Conservation (phyloP, 208 protist species). For the Leishmania arabica region DNA sequence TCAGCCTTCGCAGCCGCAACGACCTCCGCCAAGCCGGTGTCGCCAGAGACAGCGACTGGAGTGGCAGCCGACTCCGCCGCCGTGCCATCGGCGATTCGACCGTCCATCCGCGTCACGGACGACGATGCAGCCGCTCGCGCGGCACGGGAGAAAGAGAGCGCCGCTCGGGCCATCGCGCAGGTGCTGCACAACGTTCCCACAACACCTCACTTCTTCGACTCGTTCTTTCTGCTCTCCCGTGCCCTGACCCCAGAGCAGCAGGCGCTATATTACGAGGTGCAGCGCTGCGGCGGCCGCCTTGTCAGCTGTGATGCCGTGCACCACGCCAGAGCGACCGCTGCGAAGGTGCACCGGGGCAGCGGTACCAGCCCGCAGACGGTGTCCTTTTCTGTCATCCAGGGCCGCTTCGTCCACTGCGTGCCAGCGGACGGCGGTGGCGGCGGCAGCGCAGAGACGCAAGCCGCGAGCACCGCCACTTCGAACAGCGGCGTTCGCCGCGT, state of each 20-base stretch:
- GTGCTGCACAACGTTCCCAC: not conserved
- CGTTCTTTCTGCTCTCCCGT: slow-evolving; percentile 60
- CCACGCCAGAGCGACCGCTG: not conserved
- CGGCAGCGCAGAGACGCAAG: not conserved
- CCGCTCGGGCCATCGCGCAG: not conserved
- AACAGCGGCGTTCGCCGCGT: not conserved
- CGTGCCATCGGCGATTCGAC: not conserved
- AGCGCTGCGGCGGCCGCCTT: slow-evolving; percentile 9
- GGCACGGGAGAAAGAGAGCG: not conserved
- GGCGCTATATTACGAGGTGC: slow-evolving; percentile 32
- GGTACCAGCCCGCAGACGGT: slow-evolving; percentile 3
- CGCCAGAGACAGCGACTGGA: not conserved
- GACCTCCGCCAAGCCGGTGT: not conserved
- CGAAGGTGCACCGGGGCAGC: not conserved
- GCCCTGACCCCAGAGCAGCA: slow-evolving; percentile 47
- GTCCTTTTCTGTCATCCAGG: slow-evolving; percentile 54
- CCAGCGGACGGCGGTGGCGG: slow-evolving; percentile 15
- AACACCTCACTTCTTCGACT: slow-evolving; percentile 45
- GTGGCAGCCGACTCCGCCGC: slow-evolving; percentile 1
- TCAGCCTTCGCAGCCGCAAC: not conserved
- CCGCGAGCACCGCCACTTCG: not conserved
- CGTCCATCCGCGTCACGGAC: slow-evolving; percentile 28
- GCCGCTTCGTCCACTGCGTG: slow-evolving; percentile 56
- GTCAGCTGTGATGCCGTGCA: not conserved
- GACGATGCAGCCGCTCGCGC: slow-evolving; percentile 2